Conservation (phyloP, 345 rosid genomes). For the Citrus hindsii region DNA sequence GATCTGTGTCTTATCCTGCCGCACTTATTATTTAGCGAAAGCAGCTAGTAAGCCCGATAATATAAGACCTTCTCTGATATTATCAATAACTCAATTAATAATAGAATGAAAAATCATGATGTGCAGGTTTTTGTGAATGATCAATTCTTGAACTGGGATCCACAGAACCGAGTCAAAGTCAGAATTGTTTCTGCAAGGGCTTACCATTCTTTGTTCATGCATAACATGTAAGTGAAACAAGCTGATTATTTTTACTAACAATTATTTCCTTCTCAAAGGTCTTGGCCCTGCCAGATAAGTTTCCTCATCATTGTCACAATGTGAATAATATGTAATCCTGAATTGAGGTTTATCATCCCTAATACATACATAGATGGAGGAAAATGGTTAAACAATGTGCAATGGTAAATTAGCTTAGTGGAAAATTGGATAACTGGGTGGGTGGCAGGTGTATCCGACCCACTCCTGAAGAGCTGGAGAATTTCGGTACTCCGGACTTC, state of each 20-base stretch:
- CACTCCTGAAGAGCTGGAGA: slow-evolving; percentile 95
- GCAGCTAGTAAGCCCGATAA: too few relatives aligned
- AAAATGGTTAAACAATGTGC: slow-evolving; percentile 20
- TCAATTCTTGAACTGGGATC: slow-evolving; percentile 95
- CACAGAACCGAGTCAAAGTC: slow-evolving; percentile 86
- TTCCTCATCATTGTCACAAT: slow-evolving; percentile 28
- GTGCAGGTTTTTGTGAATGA: slow-evolving; percentile 87
- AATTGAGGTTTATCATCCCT: slow-evolving; percentile 23
- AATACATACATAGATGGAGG: slow-evolving; percentile 14
- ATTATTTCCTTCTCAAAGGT: slow-evolving; percentile 11
- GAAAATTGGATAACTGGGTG: slow-evolving; percentile 61
- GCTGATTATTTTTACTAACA: neutral
- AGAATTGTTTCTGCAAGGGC: slow-evolving; percentile 98
- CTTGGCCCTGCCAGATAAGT: slow-evolving; percentile 39
- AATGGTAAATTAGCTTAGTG: slow-evolving; percentile 43
- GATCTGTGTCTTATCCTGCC: neutral
- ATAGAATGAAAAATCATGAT: neutral
- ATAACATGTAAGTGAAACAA: slow-evolving; percentile 82
- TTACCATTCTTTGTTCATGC: slow-evolving; percentile 97
- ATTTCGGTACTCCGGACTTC: slow-evolving; percentile 97
- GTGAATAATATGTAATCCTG: slow-evolving; percentile 15
- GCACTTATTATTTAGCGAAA: neutral
- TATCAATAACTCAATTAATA: neutral
- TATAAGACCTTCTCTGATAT: too few relatives aligned
- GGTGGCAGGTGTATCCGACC: slow-evolving; percentile 99